Base-by-base conservation (phyloP, 2,329 filamentous ascomycete species). In the Xenoacremonium recifei region DNA sequence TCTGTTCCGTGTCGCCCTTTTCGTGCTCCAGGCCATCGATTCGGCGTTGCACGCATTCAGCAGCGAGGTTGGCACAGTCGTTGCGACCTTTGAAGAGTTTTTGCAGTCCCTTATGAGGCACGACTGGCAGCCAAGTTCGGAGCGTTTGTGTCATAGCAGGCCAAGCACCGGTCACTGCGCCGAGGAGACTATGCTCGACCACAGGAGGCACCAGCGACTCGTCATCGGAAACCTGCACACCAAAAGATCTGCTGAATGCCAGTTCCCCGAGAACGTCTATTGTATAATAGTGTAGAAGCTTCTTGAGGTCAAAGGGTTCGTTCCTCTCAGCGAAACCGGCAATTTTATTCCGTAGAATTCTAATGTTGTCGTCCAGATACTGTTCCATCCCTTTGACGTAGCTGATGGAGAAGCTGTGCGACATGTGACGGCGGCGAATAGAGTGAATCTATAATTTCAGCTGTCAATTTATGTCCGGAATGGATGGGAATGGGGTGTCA, bases 401-500 rank as follows among this genome's bases (percentile, higher is more conserved):
- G 15, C 25, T 12, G 18, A 42, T 48, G 11, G 45, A 48, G 27
- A 48, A 48, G n/a, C 45, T 48, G 35, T 48, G 36, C 10, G 45
- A 48, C 45, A 48, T 48, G 29, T 48, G 45, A 13, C 45, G 42
- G 16, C 45, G 29, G 11, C 45, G 45, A 34, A 40, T 33, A 6
- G 45, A 45, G 27, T 48, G 45, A n/a, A 48, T 12, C 45, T 48
- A 10, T 19, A 9, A 6, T 17, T 6, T 3, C 2, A n/a, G 7
- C 13, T 27, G 36, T 46, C 29, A 47, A 29, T 9, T 12, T 18
- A 17, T n/a, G 10, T 25, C 27, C 5, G 5, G 23, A 7, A 7
- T n/a, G 20, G 17, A 20, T 7, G 6, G 5, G 6, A 13, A 19
- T 9, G 16, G 21, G 17, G 12, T 4, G 3, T 3, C 20, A 4